Conservation (phyloP, 179 eudicot genomes). For the Silene noctiflora region DNA sequence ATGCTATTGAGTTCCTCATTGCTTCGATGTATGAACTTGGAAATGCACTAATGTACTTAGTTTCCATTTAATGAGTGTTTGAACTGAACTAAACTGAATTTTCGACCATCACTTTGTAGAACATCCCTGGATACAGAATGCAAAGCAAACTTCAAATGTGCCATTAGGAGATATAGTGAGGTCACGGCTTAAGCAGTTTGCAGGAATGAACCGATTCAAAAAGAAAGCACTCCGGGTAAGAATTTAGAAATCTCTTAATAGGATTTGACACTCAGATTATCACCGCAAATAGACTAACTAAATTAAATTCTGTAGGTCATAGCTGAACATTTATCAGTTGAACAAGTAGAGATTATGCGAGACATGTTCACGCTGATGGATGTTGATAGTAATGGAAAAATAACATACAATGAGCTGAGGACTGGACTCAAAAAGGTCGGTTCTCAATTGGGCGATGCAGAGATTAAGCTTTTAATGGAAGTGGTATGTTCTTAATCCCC, state of each 20-base stretch:
- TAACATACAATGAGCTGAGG: constrained; percentile 51
- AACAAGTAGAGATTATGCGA: constrained; percentile 76
- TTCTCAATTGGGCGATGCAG: constrained; percentile 61
- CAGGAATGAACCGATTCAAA: constrained; percentile 92
- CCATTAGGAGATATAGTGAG: constrained; percentile 86
- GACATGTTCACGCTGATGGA: constrained; percentile 76
- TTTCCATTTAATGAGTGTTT: too few relatives aligned
- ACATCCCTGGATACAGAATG: constrained; percentile 90
- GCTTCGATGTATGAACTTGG: too few relatives aligned
- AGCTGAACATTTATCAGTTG: constrained; percentile 73
- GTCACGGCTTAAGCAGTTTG: constrained; percentile 87
- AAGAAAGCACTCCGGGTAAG: constrained; percentile 79
- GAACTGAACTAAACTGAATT: too few relatives aligned
- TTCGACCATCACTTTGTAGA: constrained; percentile 29
- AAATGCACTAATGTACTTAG: too few relatives aligned
- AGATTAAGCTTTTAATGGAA: constrained; percentile 67
- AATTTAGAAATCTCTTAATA: too few relatives aligned
- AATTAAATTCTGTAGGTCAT: constrained; percentile 46
- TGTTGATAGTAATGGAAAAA: constrained; percentile 49
- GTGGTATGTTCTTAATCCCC: constrained; percentile 41
- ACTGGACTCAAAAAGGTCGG: constrained; percentile 63
- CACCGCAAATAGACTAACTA: too few relatives aligned
- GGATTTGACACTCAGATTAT: too few relatives aligned
- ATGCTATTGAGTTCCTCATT: too few relatives aligned
- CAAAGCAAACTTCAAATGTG: constrained; percentile 87